Evolutionary conservation across 768 basidiomycete species (phyloP), one percentile per base, ranked within the genome.

Genomic region (Mycena venus): DNA sequence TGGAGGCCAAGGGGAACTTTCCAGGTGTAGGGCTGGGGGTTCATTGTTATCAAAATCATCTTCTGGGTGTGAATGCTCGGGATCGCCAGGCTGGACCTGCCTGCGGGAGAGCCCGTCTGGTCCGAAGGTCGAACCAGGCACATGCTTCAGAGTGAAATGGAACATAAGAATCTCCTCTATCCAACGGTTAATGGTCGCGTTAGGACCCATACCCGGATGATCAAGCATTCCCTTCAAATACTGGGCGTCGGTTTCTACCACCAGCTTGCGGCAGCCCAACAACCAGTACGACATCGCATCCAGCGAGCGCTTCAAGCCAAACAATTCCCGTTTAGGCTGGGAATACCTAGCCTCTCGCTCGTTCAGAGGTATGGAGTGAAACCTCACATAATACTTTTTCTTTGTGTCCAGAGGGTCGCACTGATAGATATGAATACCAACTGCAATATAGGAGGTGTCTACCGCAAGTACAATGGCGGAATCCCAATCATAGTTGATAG

Each of bases 251-350:
- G n/a, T n/a, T n/a, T n/a, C n/a, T n/a, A n/a, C n/a, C n/a, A n/a
- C n/a, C n/a, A n/a, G n/a, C n/a, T n/a, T n/a, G n/a, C n/a, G n/a
- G n/a, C n/a, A n/a, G n/a, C n/a, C n/a, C n/a, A n/a, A n/a, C n/a
- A 83, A 29, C 72, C 72, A 78, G 10, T 77, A 73, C 19, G 71
- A 44, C 51, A 73, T 60, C 0, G 59, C 75, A 7, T 76, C 62
- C 0, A 84, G 38, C 0, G 79, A 79, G n/a, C 74, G 62, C 27
- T 77, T 84, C 0, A 87, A 42, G 0, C 87, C 84, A 58, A 81
- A 87, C 0, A 88, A 66, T 73, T 88, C 86, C 0, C 82, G 31
- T 49, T 89, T 89, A 0, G 84, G 79, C 60, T 87, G 86, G 0
- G 84, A 85, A 63, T 80, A 86, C 0, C 77, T 31, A 1, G 78